Percentiles rank a stretch among this genome's conserved stretches.
Conservation (phyloP, 2,329 filamentous ascomycete species). For the Remersonia thermophila region DNA sequence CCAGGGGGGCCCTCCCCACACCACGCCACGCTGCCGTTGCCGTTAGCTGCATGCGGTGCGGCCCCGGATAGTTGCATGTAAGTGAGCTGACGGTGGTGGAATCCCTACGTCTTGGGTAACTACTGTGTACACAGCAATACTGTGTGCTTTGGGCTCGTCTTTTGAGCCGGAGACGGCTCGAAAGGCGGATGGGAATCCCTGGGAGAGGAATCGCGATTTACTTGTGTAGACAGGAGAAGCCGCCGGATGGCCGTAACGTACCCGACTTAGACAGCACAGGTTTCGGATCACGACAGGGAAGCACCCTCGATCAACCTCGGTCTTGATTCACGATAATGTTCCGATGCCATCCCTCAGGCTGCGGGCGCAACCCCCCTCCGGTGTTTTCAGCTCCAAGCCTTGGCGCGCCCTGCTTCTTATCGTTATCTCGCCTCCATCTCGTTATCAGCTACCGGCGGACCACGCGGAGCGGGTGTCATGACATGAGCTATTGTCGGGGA, state of each 20-base stretch:
- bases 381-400: neutral
- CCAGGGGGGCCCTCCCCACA: conserved; percentile 8
- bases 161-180: too few species aligned
- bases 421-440: conserved; percentile 7
- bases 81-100: neutral
- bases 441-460: conserved; percentile 3
- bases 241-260: too few species aligned
- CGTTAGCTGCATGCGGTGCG: neutral
- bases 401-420: conserved; percentile 10
- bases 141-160: too few species aligned
- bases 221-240: too few species aligned
- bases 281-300: neutral
- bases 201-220: too few species aligned
- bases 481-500: conserved; percentile 3
- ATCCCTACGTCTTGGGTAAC: too few species aligned
- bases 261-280: neutral
- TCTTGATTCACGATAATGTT: too few species aligned
- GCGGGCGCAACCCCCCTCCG: too few species aligned
- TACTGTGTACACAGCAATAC: too few species aligned
- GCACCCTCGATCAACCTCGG: too few species aligned
- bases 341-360: too few species aligned
- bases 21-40: conserved; percentile 1
- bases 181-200: too few species aligned
- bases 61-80: conserved; percentile 7
- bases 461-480: neutral